Conservation (phyloP, 1,139 yeast species). For the Yamadazyma sp. region DNA sequence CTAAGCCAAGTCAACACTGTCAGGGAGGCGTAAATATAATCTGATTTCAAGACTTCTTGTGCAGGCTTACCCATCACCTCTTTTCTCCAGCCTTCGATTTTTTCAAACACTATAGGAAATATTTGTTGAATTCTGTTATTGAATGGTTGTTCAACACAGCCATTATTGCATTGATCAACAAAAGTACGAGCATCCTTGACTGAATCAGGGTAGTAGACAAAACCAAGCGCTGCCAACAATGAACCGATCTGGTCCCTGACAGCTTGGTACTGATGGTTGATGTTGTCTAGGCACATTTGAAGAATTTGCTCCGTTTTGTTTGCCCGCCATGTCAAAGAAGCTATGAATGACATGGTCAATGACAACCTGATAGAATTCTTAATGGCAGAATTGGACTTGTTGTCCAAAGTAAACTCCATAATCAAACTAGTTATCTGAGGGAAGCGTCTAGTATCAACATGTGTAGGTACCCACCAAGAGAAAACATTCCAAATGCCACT, state of each 20-base stretch:
- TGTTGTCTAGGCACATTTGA: conserved; percentile 48
- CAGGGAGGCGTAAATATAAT: conserved; percentile 48
- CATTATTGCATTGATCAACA: conserved; percentile 33
- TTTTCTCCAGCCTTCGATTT: conserved; percentile 45
- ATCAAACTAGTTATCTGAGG: conserved; percentile 52
- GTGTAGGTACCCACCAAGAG: conserved; percentile 71
- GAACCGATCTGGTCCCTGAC: conserved; percentile 75
- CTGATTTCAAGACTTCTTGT: conserved; percentile 47
- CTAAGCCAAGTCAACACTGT: conserved; percentile 45
- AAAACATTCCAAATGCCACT: conserved; percentile 75
- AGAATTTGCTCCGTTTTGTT: conserved; percentile 51
- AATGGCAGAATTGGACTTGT: conserved; percentile 62
- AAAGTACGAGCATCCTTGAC: conserved; percentile 44
- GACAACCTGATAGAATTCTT: conserved; percentile 64
- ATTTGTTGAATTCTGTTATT: conserved; percentile 5
- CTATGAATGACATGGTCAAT: conserved; percentile 55
- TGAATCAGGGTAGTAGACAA: conserved; percentile 54
- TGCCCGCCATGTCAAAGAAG: conserved; percentile 59
- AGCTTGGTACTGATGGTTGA: conserved; percentile 67
- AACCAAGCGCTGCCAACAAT: conserved; percentile 56
- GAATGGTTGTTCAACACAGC: conserved; percentile 18
- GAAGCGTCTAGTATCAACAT: conserved; percentile 66
- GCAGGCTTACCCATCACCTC: conserved; percentile 35
- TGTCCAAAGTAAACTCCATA: conserved; percentile 49
- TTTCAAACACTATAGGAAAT: conserved; percentile 38